Percentiles rank a stretch among this genome's conserved stretches.
These are phyloP conservation scores for Saprolegnia parasitica DNA, from an alignment of 352 stramenopile species.

Conservation along the genomic window DNA sequence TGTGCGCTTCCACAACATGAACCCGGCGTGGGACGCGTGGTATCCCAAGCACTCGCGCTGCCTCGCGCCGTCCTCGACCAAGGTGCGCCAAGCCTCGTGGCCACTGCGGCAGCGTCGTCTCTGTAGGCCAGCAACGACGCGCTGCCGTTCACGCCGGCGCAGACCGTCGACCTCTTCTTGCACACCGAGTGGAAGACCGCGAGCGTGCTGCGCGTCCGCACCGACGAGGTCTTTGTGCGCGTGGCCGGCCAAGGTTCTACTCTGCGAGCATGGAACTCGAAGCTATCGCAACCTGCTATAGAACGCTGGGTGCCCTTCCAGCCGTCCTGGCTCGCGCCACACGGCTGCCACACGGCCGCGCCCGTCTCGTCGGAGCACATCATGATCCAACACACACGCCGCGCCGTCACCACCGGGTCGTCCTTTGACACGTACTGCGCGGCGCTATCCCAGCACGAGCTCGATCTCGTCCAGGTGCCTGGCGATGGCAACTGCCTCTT, in stretches of 20 bases:
- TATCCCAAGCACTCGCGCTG: conserved; percentile 57
- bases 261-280: not conserved
- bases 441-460: conserved; percentile 40
- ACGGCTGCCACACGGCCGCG: not conserved
- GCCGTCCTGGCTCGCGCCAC: not conserved
- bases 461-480: conserved; percentile 67
- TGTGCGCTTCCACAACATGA: conserved; percentile 79
- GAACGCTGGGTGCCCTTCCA: conserved; percentile 9
- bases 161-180: conserved; percentile 60
- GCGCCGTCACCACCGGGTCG: not conserved
- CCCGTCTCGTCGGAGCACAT: not conserved
- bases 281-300: not conserved
- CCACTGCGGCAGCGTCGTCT: not conserved
- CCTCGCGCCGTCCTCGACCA: conserved; percentile 49
- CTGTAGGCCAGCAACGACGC: conserved; percentile 51
- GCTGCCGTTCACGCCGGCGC: conserved; percentile 52
- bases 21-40: conserved; percentile 68
- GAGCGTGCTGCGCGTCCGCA: conserved; percentile 43
- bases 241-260: conserved; percentile 47
- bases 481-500: conserved; percentile 98
- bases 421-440: conserved; percentile 68
- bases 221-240: conserved; percentile 51
- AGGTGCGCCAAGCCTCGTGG: conserved; percentile 34
- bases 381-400: conserved; percentile 1
- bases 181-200: conserved; percentile 60